Percentiles rank a stretch among this genome's conserved stretches.
phyloP scores from a whole-genome alignment of 73 alveolate genomes.

The Diophrys sp. region DNA sequence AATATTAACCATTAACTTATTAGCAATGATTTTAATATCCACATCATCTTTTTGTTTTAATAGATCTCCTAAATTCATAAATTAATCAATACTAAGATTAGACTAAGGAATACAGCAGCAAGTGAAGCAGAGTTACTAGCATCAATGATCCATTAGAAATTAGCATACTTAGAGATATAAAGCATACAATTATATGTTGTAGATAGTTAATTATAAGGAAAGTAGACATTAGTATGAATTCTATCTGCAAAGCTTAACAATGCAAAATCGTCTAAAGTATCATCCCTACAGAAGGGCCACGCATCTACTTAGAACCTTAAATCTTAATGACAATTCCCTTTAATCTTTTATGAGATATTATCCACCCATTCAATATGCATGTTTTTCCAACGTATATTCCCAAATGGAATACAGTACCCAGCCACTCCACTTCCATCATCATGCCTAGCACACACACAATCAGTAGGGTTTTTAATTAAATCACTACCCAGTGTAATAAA shows the following conservation, averaged over 20 bases:
- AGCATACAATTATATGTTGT: neutral
- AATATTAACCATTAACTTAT: too few species aligned
- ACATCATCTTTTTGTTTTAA: too few species aligned
- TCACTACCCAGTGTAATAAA: neutral
- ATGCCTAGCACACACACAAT: neutral
- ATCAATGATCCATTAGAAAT: neutral
- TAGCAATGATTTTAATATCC: too few species aligned
- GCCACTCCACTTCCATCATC: neutral
- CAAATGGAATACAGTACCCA: constrained; percentile 10
- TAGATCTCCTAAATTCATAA: too few species aligned
- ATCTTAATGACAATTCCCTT: neutral
- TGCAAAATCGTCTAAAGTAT: neutral
- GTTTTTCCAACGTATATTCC: neutral
- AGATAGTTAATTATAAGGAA: neutral
- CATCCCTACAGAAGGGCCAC: constrained; percentile 4
- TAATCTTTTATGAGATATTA: neutral
- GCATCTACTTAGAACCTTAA: neutral
- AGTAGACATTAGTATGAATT: neutral
- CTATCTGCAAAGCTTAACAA: neutral
- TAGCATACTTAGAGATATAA: neutral
- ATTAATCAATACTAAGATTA: too few species aligned
- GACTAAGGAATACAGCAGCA: too few species aligned
- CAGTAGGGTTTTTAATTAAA: too few species aligned
- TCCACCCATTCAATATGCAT: constrained; percentile 6
- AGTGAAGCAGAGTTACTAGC: too few species aligned